phyloP scores from a whole-genome alignment of 768 basidiomycete species.

The Boletus fagicola region DNA sequence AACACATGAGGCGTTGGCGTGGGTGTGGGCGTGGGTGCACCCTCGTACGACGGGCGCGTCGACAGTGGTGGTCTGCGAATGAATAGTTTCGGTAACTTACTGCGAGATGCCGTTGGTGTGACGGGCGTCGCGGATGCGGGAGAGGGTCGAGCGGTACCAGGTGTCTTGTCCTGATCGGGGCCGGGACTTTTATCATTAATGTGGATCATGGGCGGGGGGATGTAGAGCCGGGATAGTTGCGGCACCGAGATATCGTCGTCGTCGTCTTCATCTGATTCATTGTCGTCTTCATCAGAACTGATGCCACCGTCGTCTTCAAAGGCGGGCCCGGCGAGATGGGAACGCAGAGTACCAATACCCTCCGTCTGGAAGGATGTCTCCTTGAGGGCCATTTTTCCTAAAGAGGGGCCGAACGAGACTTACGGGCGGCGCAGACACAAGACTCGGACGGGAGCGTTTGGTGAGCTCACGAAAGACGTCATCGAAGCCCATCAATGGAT shows the following conservation, averaged over 20 bases:
- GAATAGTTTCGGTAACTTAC: constrained; percentile 36
- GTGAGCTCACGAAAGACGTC: constrained; percentile 62
- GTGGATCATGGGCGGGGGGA: constrained; percentile 21
- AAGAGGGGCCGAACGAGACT: constrained; percentile 27
- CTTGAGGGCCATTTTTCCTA: neutral
- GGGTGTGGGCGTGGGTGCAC: constrained; percentile 4
- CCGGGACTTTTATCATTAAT: constrained; percentile 18
- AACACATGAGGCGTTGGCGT: neutral
- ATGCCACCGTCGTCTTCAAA: constrained; percentile 80
- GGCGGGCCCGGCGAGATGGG: constrained; percentile 50
- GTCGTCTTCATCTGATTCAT: constrained; percentile 28
- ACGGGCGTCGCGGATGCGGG: constrained; percentile 23
- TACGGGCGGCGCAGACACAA: constrained; percentile 78
- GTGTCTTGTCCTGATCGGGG: constrained; percentile 12
- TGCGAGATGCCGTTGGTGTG: constrained; percentile 29
- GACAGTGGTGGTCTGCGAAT: constrained; percentile 33
- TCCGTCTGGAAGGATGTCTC: constrained; percentile 54
- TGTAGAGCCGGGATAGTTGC: constrained; percentile 24
- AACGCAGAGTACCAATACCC: constrained; percentile 81
- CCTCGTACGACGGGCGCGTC: constrained; percentile 33
- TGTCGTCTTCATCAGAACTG: constrained; percentile 51
- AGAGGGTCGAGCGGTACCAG: constrained; percentile 25
- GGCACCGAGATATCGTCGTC: constrained; percentile 30
- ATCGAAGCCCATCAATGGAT: constrained; percentile 49
- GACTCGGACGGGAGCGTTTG: constrained; percentile 59